phyloP scores from a whole-genome alignment of 2,329 filamentous ascomycete genomes.

The Calcarisporium arbuscula region DNA sequence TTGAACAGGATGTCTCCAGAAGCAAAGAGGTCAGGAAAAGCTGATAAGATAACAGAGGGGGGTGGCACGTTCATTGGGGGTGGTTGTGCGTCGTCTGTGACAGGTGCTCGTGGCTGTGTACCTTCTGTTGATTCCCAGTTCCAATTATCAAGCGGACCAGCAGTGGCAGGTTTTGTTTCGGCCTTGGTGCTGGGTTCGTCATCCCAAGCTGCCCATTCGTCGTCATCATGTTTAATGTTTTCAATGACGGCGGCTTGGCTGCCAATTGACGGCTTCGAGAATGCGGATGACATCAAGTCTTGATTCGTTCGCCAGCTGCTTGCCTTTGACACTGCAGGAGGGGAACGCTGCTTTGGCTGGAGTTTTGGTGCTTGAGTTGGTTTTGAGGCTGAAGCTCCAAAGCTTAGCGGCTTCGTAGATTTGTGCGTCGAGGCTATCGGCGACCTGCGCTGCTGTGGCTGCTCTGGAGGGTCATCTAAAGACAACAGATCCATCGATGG shows the following conservation, averaged over 20 bases:
- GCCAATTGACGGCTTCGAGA: too few species aligned
- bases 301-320: too few species aligned
- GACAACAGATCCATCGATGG: constrained; percentile 35
- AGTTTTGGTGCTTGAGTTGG: constrained; percentile 44
- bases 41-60: constrained; percentile 71
- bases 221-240: constrained; percentile 23
- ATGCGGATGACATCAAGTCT: too few species aligned
- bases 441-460: constrained; percentile 7
- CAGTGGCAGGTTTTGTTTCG: constrained; percentile 10
- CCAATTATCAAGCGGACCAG: constrained; percentile 31
- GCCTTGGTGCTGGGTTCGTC: constrained; percentile 28
- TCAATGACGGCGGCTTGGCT: too few species aligned
- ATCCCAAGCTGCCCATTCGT: constrained; percentile 48
- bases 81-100: constrained; percentile 27
- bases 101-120: constrained; percentile 16
- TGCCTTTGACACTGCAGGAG: too few species aligned
- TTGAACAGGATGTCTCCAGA: constrained; percentile 62
- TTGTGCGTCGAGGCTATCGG: too few species aligned
- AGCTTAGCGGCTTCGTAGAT: constrained; percentile 19
- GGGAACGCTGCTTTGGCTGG: constrained; percentile 6
- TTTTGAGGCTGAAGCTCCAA: constrained; percentile 17
- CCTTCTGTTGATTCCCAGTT: constrained; percentile 42
- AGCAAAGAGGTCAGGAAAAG: constrained; percentile 67
- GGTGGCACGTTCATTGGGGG: constrained; percentile 86
- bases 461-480: constrained; percentile 24